Percentiles rank a stretch among this genome's conserved stretches.
These are phyloP conservation scores for Diplodia sapinea DNA, from an alignment of 2,329 filamentous ascomycete species.

Conservation along the genomic window DNA sequence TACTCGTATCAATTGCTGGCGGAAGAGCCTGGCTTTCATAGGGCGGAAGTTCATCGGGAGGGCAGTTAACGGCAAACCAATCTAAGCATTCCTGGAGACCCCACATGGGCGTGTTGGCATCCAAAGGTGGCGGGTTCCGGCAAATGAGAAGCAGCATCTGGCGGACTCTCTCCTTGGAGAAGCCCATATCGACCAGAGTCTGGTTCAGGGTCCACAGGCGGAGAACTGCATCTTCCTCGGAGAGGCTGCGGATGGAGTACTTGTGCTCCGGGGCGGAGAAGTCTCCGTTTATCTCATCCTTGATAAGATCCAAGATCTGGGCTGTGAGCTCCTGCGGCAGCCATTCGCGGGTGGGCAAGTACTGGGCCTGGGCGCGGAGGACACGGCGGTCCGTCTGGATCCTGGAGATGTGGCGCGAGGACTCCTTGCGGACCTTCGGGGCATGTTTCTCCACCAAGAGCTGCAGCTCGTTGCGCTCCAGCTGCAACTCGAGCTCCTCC, in stretches of 20 bases:
- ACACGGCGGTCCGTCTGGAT: slow-evolving; percentile 86
- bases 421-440: slow-evolving; percentile 78
- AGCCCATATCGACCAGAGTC: slow-evolving; percentile 71
- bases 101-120: slow-evolving; percentile 69
- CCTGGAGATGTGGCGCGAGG: slow-evolving; percentile 74
- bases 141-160: slow-evolving; percentile 70
- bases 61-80: slow-evolving; percentile 83
- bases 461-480: slow-evolving; percentile 91
- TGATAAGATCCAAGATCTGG: slow-evolving; percentile 74
- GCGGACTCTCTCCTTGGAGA: slow-evolving; percentile 67
- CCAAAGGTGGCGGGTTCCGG: slow-evolving; percentile 63
- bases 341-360: slow-evolving; percentile 77
- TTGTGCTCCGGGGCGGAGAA: slow-evolving; percentile 33
- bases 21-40: slow-evolving; percentile 60
- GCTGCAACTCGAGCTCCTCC: slow-evolving; percentile 86
- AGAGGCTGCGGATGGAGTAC: slow-evolving; percentile 50
- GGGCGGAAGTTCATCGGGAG: slow-evolving; percentile 70
- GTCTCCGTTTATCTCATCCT: slow-evolving; percentile 62
- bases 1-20: slow-evolving; percentile 25
- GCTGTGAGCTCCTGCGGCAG: slow-evolving; percentile 79
- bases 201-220: slow-evolving; percentile 85
- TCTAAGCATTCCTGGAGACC: slow-evolving; percentile 87
- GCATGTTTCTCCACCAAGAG: slow-evolving; percentile 83
- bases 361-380: slow-evolving; percentile 77
- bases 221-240: slow-evolving; percentile 79